Percentiles rank a stretch among this genome's conserved stretches.
phyloP scores from a whole-genome alignment of 2,329 filamentous ascomycete genomes.

The Sclerotinia nivalis region DNA sequence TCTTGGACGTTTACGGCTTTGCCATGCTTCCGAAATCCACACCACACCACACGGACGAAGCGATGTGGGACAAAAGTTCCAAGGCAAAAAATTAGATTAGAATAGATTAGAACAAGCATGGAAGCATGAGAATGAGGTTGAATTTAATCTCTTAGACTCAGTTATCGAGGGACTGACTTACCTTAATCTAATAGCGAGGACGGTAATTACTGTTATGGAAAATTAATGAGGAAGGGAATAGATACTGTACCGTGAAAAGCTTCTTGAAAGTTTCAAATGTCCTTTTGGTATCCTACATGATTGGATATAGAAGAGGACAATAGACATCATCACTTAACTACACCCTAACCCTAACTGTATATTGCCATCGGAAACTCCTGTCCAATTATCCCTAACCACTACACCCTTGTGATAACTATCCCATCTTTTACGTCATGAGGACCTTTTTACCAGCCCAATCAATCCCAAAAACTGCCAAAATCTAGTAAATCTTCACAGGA shows the following conservation, averaged over 20 bases:
- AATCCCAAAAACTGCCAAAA: not conserved
- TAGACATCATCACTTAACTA: not conserved
- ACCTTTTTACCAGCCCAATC: not conserved
- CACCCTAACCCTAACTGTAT: not conserved
- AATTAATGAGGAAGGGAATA: not conserved
- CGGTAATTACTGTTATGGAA: constrained; percentile 3
- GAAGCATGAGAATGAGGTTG: not conserved
- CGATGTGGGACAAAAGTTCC: not conserved
- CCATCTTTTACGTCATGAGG: constrained; percentile 5
- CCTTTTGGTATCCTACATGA: not conserved
- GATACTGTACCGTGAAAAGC: not conserved
- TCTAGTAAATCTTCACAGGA: not conserved
- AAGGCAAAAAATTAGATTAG: not conserved
- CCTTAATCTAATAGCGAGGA: not conserved
- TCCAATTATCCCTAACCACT: not conserved
- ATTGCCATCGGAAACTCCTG: not conserved
- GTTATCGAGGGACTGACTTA: not conserved
- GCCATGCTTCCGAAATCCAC: constrained; percentile 10
- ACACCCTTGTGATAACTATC: constrained; percentile 2
- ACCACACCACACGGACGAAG: constrained; percentile 1
- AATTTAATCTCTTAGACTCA: not conserved
- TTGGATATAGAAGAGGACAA: not conserved
- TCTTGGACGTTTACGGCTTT: not conserved
- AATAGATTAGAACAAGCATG: not conserved
- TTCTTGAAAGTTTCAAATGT: not conserved